Conservation (phyloP, 2,329 filamentous ascomycete genomes). For the Calonectria hongkongensis region DNA sequence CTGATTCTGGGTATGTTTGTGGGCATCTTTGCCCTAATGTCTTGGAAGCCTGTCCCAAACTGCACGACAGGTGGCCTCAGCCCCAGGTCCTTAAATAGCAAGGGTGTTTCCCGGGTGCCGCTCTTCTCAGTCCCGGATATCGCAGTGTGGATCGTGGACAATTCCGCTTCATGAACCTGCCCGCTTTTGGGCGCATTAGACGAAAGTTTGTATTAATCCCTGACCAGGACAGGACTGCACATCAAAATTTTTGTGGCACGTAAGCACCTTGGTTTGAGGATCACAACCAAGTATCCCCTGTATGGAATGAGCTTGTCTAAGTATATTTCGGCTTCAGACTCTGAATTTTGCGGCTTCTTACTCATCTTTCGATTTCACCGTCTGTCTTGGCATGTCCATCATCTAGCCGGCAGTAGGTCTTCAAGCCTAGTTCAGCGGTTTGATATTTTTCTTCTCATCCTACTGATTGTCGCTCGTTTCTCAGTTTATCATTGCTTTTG, state of each 20-base stretch:
- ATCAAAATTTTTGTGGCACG: slow-evolving; percentile 1
- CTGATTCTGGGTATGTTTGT: no score
- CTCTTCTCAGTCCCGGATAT: not conserved
- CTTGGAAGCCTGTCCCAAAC: no score
- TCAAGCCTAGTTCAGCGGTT: not conserved
- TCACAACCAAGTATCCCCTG: not conserved
- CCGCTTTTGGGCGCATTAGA: not conserved
- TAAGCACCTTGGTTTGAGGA: not conserved
- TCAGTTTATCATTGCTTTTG: not conserved
- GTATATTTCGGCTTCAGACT: not conserved
- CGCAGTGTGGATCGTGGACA: not conserved
- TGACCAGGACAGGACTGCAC: not conserved
- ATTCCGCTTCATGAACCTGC: slow-evolving; percentile 2
- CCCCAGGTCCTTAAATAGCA: not conserved
- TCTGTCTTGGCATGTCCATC: slow-evolving; percentile 13
- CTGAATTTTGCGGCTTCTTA: not conserved
- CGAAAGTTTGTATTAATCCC: slow-evolving; percentile 10
- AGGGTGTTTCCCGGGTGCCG: not conserved
- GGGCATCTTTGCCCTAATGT: no score
- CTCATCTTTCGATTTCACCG: not conserved
- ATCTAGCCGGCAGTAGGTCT: not conserved
- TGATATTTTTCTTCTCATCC: not conserved
- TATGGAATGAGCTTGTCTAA: not conserved
- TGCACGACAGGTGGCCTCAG: no score
- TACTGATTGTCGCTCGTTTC: slow-evolving; percentile 13